Percentiles rank a stretch among this genome's conserved stretches.
These are phyloP conservation scores for Fistulifera pelliculosa DNA, from an alignment of 108 stramenopile genomes.

Conservation along the genomic window DNA sequence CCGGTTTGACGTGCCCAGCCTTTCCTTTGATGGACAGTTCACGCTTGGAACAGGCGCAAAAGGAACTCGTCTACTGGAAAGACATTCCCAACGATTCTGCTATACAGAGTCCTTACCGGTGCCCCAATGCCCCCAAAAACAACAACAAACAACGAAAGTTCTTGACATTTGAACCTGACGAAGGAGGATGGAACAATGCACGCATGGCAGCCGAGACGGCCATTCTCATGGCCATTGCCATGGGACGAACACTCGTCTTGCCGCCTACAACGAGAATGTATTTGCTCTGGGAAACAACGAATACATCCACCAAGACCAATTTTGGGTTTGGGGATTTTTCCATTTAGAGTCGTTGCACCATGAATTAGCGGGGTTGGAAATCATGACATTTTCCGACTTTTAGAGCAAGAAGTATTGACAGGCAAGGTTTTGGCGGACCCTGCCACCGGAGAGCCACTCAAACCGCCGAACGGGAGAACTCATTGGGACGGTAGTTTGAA, in stretches of 20 bases:
- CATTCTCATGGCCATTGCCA: slow-evolving; percentile 64
- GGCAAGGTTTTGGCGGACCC: slow-evolving; percentile 24
- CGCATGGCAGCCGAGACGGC: slow-evolving; percentile 17
- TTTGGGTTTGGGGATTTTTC: slow-evolving; percentile 60
- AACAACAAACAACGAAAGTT: slow-evolving; percentile 30
- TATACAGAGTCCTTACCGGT: slow-evolving; percentile 47
- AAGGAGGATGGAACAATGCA: neutral
- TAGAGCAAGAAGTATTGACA: slow-evolving; percentile 34
- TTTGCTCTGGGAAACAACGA: neutral
- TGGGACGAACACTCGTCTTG: slow-evolving; percentile 71
- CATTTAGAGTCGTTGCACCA: slow-evolving; percentile 41
- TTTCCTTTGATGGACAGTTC: slow-evolving; percentile 60
- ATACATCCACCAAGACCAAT: slow-evolving; percentile 15
- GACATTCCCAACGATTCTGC: slow-evolving; percentile 61
- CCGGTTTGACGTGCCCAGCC: slow-evolving; percentile 55
- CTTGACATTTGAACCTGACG: slow-evolving; percentile 81
- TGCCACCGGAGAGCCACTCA: slow-evolving; percentile 14
- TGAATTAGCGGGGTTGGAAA: slow-evolving; percentile 50
- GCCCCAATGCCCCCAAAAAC: slow-evolving; percentile 14
- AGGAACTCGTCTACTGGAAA: slow-evolving; percentile 83
- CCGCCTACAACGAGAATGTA: slow-evolving; percentile 31
- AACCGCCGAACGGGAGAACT: slow-evolving; percentile 40
- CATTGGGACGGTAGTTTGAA: slow-evolving; percentile 29
- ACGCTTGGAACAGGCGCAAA: slow-evolving; percentile 21
- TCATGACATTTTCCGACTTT: slow-evolving; percentile 74